Percentiles rank a stretch among this genome's conserved stretches.
These are phyloP conservation scores for Rutstroemia sp. DNA, from an alignment of 2,329 filamentous ascomycete species.

Conservation along the genomic window DNA sequence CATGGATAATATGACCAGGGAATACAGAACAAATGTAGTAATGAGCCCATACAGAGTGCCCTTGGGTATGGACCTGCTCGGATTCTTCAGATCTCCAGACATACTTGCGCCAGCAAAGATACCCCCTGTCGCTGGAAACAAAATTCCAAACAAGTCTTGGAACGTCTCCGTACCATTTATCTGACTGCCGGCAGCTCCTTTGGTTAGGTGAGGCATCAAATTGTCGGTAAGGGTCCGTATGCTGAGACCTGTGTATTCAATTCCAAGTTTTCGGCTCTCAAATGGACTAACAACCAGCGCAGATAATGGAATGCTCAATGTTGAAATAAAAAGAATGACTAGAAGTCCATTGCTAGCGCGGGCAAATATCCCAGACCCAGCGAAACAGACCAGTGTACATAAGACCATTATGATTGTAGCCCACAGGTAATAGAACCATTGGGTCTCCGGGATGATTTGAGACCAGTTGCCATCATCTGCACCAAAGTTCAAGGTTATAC, in stretches of 20 bases:
- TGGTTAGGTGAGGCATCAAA: conserved; percentile 58
- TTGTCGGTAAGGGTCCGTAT: conserved; percentile 65
- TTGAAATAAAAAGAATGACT: conserved; percentile 62
- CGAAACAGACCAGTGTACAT: conserved; percentile 69
- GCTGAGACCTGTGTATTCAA: conserved; percentile 74
- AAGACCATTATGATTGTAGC: conserved; percentile 62
- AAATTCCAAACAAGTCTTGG: conserved; percentile 75
- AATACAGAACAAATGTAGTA: conserved; percentile 69
- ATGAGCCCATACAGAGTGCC: conserved; percentile 75
- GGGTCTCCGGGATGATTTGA: conserved; percentile 58
- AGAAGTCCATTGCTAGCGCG: conserved; percentile 73
- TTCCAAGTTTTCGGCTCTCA: conserved; percentile 48
- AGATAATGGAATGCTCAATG: conserved; percentile 78
- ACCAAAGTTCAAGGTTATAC: conserved; percentile 69
- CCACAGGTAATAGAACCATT: conserved; percentile 72
- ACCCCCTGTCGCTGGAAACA: conserved; percentile 62
- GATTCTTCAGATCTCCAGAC: conserved; percentile 78
- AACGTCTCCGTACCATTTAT: conserved; percentile 61
- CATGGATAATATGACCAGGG: conserved; percentile 70
- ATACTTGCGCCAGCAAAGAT: conserved; percentile 74
- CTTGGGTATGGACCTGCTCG: conserved; percentile 75
- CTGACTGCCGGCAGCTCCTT: conserved; percentile 53
- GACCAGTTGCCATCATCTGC: conserved; percentile 45
- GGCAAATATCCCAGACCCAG: conserved; percentile 73
- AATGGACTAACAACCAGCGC: conserved; percentile 63